phyloP scores from a whole-genome alignment of 306 rosid species.

The Pyrus betulifolia region DNA sequence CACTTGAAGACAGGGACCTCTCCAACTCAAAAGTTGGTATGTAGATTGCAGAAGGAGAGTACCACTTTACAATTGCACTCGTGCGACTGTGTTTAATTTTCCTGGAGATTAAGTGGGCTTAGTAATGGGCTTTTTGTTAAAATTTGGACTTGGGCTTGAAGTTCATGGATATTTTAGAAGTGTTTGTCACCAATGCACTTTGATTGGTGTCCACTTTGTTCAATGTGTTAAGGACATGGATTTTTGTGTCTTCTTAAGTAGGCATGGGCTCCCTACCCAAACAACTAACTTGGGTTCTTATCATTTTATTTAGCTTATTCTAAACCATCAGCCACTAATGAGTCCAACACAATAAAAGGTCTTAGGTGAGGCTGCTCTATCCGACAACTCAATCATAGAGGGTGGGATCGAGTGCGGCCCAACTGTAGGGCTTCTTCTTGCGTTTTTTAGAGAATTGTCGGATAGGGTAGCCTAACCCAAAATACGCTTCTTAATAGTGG shows the following conservation, averaged over 20 bases:
- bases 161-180: not conserved
- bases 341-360: no score
- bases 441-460: no score
- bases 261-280: not conserved
- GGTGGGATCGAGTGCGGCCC: not conserved
- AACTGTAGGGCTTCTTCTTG: not conserved
- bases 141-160: not conserved
- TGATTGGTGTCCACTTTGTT: not conserved
- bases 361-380: not conserved
- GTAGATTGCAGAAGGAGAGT: not conserved
- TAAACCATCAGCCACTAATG: no score
- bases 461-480: not conserved
- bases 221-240: not conserved
- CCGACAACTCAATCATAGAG: not conserved
- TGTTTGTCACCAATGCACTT: not conserved
- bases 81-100: not conserved
- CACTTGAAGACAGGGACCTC: slow-evolving; percentile 36
- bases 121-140: not conserved
- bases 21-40: slow-evolving; percentile 14
- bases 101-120: not conserved
- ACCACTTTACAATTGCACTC: not conserved
- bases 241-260: not conserved
- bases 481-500: not conserved
- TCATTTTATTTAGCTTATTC: no score
- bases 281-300: no score